A percentile compares a stretch with the other conserved stretches of the same genome.
These are phyloP conservation scores for Mycena chlorophos DNA, from an alignment of 768 basidiomycete genomes.

Conservation along the genomic window DNA sequence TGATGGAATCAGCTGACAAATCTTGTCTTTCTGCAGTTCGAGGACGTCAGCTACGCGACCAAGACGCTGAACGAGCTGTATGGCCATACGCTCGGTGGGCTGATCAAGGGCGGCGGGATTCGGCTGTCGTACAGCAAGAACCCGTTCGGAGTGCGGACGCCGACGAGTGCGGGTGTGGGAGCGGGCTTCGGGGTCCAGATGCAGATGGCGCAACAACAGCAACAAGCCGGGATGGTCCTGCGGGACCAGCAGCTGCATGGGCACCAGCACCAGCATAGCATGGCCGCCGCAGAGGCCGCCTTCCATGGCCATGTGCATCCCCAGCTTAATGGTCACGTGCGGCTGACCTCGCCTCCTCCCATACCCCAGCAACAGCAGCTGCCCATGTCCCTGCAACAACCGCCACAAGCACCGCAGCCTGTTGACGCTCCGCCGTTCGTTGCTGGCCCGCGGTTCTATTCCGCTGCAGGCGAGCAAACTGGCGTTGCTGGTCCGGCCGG, in stretches of 20 bases:
- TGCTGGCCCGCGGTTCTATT: not conserved
- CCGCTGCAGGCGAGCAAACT: not conserved
- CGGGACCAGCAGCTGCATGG: not conserved
- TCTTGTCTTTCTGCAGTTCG: constrained; percentile 61
- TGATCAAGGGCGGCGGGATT: constrained; percentile 95
- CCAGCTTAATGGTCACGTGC: not conserved
- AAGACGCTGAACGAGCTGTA: constrained; percentile 88
- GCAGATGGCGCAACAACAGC: constrained; percentile 22
- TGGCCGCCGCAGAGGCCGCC: not conserved
- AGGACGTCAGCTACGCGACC: constrained; percentile 82
- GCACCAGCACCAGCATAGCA: not conserved
- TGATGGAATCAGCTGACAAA: constrained; percentile 19
- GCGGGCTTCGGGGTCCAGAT: constrained; percentile 43
- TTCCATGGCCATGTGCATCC: not conserved
- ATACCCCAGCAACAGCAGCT: not conserved
- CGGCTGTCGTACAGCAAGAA: constrained; percentile 98
- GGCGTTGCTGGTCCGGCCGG: not conserved
- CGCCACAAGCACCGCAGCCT: not conserved
- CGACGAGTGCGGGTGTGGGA: constrained; percentile 54
- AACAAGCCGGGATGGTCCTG: not conserved
- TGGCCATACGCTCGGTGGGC: constrained; percentile 85
- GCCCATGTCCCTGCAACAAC: not conserved
- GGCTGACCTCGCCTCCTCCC: not conserved
- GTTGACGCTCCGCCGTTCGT: not conserved
- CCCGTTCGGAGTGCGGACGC: constrained; percentile 88